These are phyloP conservation scores for Beauveria brongniartii DNA, from an alignment of 2,329 filamentous ascomycete genomes.

Conservation along the genomic window DNA sequence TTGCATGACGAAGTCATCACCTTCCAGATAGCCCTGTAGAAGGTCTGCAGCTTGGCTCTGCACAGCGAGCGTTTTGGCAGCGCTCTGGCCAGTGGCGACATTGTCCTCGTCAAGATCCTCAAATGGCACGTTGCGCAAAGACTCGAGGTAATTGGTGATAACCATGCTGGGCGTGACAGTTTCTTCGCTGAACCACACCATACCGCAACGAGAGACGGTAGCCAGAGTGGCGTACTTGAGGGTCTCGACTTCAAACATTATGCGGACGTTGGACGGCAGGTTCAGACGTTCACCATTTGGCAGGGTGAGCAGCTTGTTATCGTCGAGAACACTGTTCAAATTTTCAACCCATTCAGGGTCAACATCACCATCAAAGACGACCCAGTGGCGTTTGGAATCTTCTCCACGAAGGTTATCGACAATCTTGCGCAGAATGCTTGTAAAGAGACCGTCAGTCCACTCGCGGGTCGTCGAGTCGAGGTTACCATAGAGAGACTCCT, in stretches of 20 bases:
- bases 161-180: conserved; percentile 91
- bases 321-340: conserved; percentile 96
- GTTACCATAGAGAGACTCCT: conserved; percentile 92
- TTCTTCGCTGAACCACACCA: conserved; percentile 99
- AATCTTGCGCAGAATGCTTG: conserved; percentile 94
- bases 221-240: conserved; percentile 95
- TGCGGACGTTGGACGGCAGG: conserved; percentile 86
- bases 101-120: conserved; percentile 94
- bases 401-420: conserved; percentile 98
- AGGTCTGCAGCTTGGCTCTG: conserved; percentile 76
- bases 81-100: conserved; percentile 64
- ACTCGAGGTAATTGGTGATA: conserved; percentile 82
- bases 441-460: conserved; percentile 98
- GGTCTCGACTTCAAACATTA: conserved; percentile 99
- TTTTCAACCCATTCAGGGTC: conserved; percentile 99
- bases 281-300: conserved; percentile 98
- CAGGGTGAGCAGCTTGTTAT: conserved; percentile 95
- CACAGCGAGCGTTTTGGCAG: conserved; percentile 68
- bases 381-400: conserved; percentile 96
- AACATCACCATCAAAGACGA: conserved; percentile 97
- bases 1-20: conserved; percentile 72
- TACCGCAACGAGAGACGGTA: conserved; percentile 98
- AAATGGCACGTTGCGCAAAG: conserved; percentile 73
- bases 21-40: conserved; percentile 65
- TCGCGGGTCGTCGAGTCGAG: conserved; percentile 95